phyloP scores from a whole-genome alignment of 176 grass and related monocot species.

The Triticum monococcum region DNA sequence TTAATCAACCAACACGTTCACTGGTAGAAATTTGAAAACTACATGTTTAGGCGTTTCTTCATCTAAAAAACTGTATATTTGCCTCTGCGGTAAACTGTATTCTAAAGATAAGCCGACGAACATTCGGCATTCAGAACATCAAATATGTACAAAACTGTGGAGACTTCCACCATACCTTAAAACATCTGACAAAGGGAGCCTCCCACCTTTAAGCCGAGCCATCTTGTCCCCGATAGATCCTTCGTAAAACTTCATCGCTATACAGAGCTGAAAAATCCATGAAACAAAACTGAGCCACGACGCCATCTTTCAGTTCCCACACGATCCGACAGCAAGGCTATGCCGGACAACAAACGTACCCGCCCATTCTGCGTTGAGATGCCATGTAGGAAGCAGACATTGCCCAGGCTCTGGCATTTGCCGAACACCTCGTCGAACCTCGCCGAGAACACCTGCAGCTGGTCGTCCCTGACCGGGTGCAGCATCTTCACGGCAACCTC shows the following conservation, averaged over 20 bases:
- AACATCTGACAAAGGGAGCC: slow-evolving; percentile 74
- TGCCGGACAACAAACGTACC: slow-evolving; percentile 40
- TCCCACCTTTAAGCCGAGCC: slow-evolving; percentile 86
- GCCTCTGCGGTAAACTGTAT: background rate
- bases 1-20: background rate
- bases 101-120: background rate
- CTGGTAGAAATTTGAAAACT: background rate
- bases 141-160: background rate
- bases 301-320: background rate
- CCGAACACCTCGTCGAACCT: slow-evolving; percentile 85
- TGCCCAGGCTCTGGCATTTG: slow-evolving; percentile 65
- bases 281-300: background rate
- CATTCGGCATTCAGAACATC: slow-evolving; percentile 2
- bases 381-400: slow-evolving; percentile 77
- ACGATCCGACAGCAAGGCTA: background rate
- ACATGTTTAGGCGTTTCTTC: background rate
- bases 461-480: slow-evolving; percentile 84
- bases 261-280: slow-evolving; percentile 73
- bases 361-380: slow-evolving; percentile 81
- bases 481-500: slow-evolving; percentile 97
- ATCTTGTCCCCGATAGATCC: slow-evolving; percentile 92
- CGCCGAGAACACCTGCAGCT: slow-evolving; percentile 62
- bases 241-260: slow-evolving; percentile 96
- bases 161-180: slow-evolving; percentile 54
- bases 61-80: background rate